A percentile compares a stretch with the other conserved stretches of the same genome.
phyloP scores from a whole-genome alignment of 2,329 filamentous ascomycete genomes.

The Monosporascus cannonballus region DNA sequence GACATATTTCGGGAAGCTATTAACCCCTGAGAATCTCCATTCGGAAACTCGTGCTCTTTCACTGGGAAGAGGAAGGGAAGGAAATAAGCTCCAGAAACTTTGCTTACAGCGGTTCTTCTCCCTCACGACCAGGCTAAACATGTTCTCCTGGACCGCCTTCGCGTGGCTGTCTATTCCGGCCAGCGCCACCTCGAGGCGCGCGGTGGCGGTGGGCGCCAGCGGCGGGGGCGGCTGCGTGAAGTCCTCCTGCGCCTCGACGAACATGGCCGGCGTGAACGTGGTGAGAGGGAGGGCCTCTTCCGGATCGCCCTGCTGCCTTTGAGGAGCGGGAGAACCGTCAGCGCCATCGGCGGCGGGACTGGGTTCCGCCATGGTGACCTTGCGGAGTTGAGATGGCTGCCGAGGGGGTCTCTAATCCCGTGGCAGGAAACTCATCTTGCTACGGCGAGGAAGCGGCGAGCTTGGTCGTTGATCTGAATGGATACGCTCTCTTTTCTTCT shows the following conservation, averaged over 20 bases:
- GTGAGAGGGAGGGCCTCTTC: slow-evolving; percentile 17
- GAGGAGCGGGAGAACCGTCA: not conserved
- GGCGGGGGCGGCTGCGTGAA: slow-evolving; percentile 20
- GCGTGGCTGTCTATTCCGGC: slow-evolving; percentile 20
- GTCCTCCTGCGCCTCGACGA: slow-evolving; percentile 8
- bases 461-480: not conserved
- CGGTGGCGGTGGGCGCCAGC: slow-evolving; percentile 10
- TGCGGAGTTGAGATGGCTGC: not conserved
- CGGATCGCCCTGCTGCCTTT: slow-evolving; percentile 11
- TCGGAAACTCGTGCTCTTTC: no score
- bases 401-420: not conserved
- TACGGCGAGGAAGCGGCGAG: not conserved
- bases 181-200: slow-evolving; percentile 7
- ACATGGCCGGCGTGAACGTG: slow-evolving; percentile 20
- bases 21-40: no score
- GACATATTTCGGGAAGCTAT: not conserved
- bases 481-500: not conserved
- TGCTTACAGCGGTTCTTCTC: slow-evolving; percentile 12
- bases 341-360: not conserved
- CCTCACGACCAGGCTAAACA: slow-evolving; percentile 12
- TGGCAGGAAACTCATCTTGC: not conserved
- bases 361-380: not conserved
- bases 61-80: no score
- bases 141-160: slow-evolving; percentile 18
- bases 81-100: not conserved